Conservation (phyloP, 1,284 basidiomycete genomes). For the Melampsora larici-populina region DNA sequence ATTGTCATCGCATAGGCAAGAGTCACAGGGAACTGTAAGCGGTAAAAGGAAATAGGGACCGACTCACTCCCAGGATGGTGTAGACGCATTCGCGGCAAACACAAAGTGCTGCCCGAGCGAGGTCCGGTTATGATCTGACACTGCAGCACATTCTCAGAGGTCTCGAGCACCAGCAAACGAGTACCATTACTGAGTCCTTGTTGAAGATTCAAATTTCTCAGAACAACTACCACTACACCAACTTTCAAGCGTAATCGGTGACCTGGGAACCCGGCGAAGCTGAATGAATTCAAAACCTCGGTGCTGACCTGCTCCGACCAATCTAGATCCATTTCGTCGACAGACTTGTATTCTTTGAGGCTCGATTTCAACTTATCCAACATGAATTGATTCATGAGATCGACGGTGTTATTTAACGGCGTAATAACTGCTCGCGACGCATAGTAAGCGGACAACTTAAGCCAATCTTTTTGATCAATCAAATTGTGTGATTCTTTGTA, state of each 20-base stretch:
- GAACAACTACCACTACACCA: neutral
- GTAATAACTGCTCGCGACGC: neutral
- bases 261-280: no score
- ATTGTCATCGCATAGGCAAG: slow-evolving; percentile 10
- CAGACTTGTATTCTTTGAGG: no score
- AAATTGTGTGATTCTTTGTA: no score
- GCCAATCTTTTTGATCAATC: no score
- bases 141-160: neutral
- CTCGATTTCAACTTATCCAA: no score
- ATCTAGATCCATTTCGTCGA: no score
- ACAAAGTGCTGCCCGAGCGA: neutral
- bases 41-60: neutral
- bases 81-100: neutral
- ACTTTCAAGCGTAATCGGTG: neutral
- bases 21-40: slow-evolving; percentile 4
- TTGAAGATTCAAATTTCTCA: neutral
- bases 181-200: slow-evolving; percentile 22
- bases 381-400: neutral
- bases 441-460: neutral
- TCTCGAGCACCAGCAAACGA: neutral
- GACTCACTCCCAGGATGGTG: neutral
- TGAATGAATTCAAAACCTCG: no score
- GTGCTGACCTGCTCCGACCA: no score
- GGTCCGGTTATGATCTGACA: neutral
- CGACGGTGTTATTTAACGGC: neutral